Base-by-base conservation (phyloP, 768 basidiomycete species). In the Daedalea quercina region DNA sequence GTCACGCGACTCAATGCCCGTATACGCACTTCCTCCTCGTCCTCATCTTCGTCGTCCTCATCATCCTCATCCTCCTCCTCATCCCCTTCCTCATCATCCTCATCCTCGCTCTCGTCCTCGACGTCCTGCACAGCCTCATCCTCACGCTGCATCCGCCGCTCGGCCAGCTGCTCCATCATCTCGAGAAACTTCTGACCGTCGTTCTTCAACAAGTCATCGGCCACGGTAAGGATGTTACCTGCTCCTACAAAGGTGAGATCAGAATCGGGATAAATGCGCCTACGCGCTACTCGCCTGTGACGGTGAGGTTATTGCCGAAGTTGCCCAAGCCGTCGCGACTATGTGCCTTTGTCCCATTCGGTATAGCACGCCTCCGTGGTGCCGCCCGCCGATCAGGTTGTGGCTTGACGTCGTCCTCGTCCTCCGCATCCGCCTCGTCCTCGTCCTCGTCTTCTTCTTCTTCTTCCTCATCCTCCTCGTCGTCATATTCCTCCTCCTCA, bases 141-240 rank as follows among this genome's bases (percentile, higher is more conserved):
- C 65, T 97, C 94, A 3, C 94, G 80, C 60, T 90, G 86, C 80
- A 95, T 91, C 43, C 95, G 81, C 47, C 92, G 81, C 64, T 96
- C 93, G 0, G 95, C 94, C 19, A 99, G 80, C 70, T 95, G 93
- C 68, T 98, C 96, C 96, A 99, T 99, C 96, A 99, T 99, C 75
- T 99, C 96, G 62, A 99, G 73, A 74, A 99, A 99, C 74, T 96
- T 97, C 64, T 94, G 91, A 1, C 95, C 95, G 63, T 99, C 94
- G 63, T 98, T 98, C 77, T 96, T 96, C 61, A 99, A 78, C 43
- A 99, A 80, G 72, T 99, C 96, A 65, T 99, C 96, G 44, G 96
- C 96, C 50, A 99, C 95, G 20, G 96, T 99, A 43, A 99, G 78
- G 66, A 99, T 97, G 63, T 94, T 94, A 63, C 91, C 94, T 68